Conservation (phyloP, 306 rosid genomes). For the Leucaena leucocephala region DNA sequence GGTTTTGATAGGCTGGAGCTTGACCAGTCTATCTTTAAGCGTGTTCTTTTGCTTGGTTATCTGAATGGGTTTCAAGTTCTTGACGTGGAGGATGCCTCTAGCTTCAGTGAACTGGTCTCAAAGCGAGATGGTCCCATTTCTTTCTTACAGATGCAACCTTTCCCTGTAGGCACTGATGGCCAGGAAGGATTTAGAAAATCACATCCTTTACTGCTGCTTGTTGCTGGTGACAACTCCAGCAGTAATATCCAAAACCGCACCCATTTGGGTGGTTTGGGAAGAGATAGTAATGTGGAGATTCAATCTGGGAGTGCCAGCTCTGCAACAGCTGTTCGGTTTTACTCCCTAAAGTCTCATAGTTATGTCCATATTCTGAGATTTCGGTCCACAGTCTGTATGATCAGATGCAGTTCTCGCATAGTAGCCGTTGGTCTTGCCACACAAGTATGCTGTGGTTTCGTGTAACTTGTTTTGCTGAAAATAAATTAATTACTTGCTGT, state of each 20-base stretch:
- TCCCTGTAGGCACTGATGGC: conserved; percentile 58
- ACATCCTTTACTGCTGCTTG: conserved; percentile 79
- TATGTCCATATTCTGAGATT: conserved; percentile 86
- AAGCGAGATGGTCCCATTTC: conserved; percentile 81
- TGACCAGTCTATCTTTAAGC: conserved; percentile 52
- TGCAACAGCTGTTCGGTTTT: conserved; percentile 84
- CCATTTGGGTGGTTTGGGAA: conserved; percentile 29
- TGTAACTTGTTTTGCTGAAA: conserved; percentile 7
- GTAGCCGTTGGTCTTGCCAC: conserved; percentile 89
- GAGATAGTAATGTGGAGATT: conserved; percentile 38
- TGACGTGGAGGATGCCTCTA: conserved; percentile 83
- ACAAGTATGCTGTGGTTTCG: conserved; percentile 64
- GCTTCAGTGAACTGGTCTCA: conserved; percentile 76
- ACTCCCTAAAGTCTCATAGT: conserved; percentile 76
- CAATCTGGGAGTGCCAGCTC: conserved; percentile 54
- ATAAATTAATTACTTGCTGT: neutral
- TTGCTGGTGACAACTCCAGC: conserved; percentile 64
- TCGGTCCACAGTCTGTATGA: conserved; percentile 80
- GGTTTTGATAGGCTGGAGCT: conserved; percentile 82
- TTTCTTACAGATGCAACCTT: conserved; percentile 87
- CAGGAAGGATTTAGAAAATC: conserved; percentile 59
- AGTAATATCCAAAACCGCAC: conserved; percentile 42
- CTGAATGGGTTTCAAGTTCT: conserved; percentile 87
- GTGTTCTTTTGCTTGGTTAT: conserved; percentile 82
- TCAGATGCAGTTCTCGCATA: conserved; percentile 82